These are phyloP conservation scores for Starmerella bacillaris DNA, from an alignment of 805 yeast species.

Conservation along the genomic window DNA sequence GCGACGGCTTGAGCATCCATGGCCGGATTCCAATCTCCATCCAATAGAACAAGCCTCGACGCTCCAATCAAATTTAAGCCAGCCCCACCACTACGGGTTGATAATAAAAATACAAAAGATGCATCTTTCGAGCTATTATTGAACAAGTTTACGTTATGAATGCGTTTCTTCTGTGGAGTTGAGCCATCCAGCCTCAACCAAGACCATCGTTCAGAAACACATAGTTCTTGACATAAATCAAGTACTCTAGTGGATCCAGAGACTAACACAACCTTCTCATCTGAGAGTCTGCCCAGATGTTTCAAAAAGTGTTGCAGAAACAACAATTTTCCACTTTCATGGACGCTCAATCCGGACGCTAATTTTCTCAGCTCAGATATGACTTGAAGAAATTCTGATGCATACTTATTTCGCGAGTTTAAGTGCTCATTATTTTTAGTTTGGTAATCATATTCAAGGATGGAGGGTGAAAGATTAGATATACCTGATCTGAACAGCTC, in stretches of 20 bases:
- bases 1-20: slow-evolving; percentile 91
- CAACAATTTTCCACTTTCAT: slow-evolving; percentile 43
- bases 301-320: slow-evolving; percentile 40
- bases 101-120: slow-evolving; percentile 51
- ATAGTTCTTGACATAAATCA: slow-evolving; percentile 47
- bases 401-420: no score
- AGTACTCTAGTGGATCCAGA: slow-evolving; percentile 79
- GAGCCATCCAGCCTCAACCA: slow-evolving; percentile 67
- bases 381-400: slow-evolving; percentile 33
- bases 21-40: slow-evolving; percentile 96
- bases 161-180: slow-evolving; percentile 51
- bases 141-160: slow-evolving; percentile 47
- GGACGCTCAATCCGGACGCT: slow-evolving; percentile 5
- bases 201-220: slow-evolving; percentile 32
- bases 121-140: slow-evolving; percentile 30
- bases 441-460: no score
- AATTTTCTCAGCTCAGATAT: slow-evolving; percentile 25
- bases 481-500: no score
- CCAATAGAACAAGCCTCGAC: slow-evolving; percentile 64
- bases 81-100: slow-evolving; percentile 86
- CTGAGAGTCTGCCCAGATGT: slow-evolving; percentile 27
- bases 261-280: slow-evolving; percentile 68
- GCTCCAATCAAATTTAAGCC: slow-evolving; percentile 87
- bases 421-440: no score
- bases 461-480: neutral